Evolutionary conservation across 73 alveolate genomes (phyloP).

Genomic region (Paramecium pentaurelia): DNA sequence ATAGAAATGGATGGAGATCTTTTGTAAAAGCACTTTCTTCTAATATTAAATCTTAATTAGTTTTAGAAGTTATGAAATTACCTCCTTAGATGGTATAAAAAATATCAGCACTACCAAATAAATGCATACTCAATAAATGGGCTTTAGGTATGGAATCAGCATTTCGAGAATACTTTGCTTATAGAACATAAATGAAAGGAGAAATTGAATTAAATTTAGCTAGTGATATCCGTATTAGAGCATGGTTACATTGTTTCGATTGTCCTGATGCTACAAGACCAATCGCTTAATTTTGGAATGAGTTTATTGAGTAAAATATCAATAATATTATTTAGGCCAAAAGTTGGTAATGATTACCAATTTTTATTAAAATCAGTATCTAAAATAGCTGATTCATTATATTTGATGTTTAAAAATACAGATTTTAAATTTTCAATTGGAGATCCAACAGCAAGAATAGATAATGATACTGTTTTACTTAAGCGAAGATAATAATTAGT

Average conservation of each 20-base stretch:
- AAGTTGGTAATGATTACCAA: not conserved
- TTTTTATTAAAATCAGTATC: not conserved
- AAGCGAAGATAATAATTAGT: constrained; percentile 19
- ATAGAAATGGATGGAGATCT: constrained; percentile 61
- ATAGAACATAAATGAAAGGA: constrained; percentile 46
- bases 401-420: not conserved
- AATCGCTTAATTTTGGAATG: constrained; percentile 42
- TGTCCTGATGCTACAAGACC: constrained; percentile 44
- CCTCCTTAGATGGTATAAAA: not conserved
- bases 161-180: constrained; percentile 47
- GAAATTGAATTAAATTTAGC: constrained; percentile 42
- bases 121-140: constrained; percentile 35
- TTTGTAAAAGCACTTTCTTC: constrained; percentile 56
- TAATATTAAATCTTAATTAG: constrained; percentile 21
- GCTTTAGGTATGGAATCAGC: constrained; percentile 16
- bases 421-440: constrained; percentile 2
- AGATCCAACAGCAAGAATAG: constrained; percentile 38
- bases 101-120: constrained; percentile 39
- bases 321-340: not conserved
- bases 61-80: constrained; percentile 4
- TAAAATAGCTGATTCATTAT: constrained; percentile 17
- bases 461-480: not conserved
- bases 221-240: constrained; percentile 15
- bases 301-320: not conserved
- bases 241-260: constrained; percentile 45